Percentiles rank a stretch among this genome's conserved stretches.
These are phyloP conservation scores for Solanum pinnatisectum DNA, from an alignment of 257 asterid genomes.

Conservation along the genomic window DNA sequence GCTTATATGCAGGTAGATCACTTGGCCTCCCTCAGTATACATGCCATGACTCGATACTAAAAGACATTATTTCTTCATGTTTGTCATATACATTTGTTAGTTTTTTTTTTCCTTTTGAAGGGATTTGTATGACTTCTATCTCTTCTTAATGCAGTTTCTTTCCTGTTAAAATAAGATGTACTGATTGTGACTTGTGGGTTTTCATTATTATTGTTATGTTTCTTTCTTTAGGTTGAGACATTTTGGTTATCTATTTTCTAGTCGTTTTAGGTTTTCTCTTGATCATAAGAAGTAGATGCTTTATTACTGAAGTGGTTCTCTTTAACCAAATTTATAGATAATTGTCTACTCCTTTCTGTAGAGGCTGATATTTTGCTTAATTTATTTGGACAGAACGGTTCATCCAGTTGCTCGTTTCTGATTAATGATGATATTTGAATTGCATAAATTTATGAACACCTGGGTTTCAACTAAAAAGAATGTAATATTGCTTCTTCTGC, in stretches of 20 bases:
- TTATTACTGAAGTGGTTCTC: not conserved
- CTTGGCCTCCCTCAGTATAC: not conserved
- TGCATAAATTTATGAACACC: not conserved
- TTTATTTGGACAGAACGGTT: not conserved
- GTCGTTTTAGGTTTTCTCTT: not conserved
- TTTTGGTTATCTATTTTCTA: not conserved
- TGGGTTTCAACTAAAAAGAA: not conserved
- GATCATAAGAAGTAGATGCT: not conserved
- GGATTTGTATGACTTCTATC: not conserved
- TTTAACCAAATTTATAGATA: not conserved
- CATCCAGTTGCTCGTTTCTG: not conserved
- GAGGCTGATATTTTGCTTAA: not conserved
- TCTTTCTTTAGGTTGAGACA: not conserved
- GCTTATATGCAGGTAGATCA: slow-evolving; percentile 80
- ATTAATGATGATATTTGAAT: not conserved
- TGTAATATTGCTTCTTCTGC: not conserved
- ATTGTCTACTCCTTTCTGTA: not conserved
- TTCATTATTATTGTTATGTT: not conserved
- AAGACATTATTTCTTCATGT: not conserved
- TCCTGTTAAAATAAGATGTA: not conserved
- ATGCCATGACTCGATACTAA: not conserved
- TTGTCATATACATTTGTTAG: not conserved
- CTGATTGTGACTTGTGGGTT: not conserved
- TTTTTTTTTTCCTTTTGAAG: not conserved
- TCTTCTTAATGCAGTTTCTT: not conserved